Percentiles rank a stretch among this genome's conserved stretches.
Evolutionary conservation across 2,329 filamentous ascomycete species (phyloP).

Genomic region (Nigrospora sphaerica): DNA sequence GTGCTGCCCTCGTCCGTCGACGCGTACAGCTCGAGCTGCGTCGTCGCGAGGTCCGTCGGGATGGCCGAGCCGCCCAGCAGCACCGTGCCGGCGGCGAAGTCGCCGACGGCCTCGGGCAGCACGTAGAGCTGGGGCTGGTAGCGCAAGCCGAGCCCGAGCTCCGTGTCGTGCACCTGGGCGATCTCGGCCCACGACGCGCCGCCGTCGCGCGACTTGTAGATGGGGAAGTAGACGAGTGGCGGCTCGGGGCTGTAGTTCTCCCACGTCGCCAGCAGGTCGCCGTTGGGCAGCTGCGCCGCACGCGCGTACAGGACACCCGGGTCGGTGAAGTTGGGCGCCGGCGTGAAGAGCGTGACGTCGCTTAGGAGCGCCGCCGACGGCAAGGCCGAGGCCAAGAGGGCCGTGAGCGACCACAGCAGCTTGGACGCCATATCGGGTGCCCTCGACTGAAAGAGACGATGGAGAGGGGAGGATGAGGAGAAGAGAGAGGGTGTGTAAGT

Average conservation of each 20-base stretch:
- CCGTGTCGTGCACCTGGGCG: conserved; percentile 54
- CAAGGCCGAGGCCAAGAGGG: neutral
- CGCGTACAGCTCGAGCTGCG: conserved; percentile 64
- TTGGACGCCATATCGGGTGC: neutral
- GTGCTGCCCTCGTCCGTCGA: conserved; percentile 51
- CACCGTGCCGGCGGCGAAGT: conserved; percentile 55
- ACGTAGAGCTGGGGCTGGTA: conserved; percentile 66
- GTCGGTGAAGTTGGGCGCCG: conserved; percentile 34
- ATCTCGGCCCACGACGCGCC: conserved; percentile 57
- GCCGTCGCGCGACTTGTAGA: conserved; percentile 44
- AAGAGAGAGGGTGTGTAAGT: too few relatives aligned
- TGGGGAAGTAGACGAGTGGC: conserved; percentile 46
- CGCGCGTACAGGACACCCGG: conserved; percentile 37
- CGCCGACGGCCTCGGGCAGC: conserved; percentile 49
- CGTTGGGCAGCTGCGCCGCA: conserved; percentile 33
- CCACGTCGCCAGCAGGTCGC: conserved; percentile 46
- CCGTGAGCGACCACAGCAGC: neutral
- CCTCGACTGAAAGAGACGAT: too few relatives aligned
- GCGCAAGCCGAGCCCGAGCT: conserved; percentile 57
- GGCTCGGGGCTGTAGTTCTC: conserved; percentile 51
- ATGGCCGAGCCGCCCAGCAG: conserved; percentile 55
- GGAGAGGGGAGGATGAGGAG: too few relatives aligned
- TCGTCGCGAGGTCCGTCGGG: conserved; percentile 50
- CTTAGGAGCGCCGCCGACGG: neutral
- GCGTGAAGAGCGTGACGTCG: conserved; percentile 25